Evolutionary conservation across 805 yeast genomes (phyloP).

Genomic region (Teunomyces panamensis): DNA sequence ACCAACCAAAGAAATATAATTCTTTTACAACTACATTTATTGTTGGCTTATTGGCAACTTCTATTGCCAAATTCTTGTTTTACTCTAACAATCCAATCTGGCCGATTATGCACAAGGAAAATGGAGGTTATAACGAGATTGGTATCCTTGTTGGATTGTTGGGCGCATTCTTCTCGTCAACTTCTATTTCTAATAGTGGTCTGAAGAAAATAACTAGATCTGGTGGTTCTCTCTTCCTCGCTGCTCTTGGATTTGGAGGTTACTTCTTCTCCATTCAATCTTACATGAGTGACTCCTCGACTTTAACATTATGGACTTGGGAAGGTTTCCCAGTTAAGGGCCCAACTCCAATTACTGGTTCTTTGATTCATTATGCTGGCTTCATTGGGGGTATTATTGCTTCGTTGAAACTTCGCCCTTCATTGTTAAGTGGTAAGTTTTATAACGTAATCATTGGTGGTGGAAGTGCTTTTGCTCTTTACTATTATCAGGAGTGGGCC

Average conservation of each 20-base stretch:
- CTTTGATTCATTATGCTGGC: slow-evolving; percentile 59
- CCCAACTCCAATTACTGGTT: slow-evolving; percentile 85
- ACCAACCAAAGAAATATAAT: slow-evolving; percentile 29
- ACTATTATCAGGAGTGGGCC: slow-evolving; percentile 58
- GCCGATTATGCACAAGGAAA: slow-evolving; percentile 85
- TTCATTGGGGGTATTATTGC: slow-evolving; percentile 51
- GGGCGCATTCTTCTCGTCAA: slow-evolving; percentile 62
- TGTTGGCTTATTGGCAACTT: slow-evolving; percentile 70
- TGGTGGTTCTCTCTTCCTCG: slow-evolving; percentile 47
- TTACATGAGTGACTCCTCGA: slow-evolving; percentile 77
- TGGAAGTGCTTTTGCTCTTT: slow-evolving; percentile 51
- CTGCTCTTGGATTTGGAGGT: slow-evolving; percentile 74
- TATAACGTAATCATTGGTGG: slow-evolving; percentile 43
- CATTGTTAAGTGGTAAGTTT: slow-evolving; percentile 18
- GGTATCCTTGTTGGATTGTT: slow-evolving; percentile 64
- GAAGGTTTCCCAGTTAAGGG: slow-evolving; percentile 86
- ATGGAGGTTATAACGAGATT: slow-evolving; percentile 80
- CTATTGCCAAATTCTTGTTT: slow-evolving; percentile 69
- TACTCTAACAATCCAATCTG: slow-evolving; percentile 92
- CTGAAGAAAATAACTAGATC: slow-evolving; percentile 12
- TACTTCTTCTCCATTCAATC: slow-evolving; percentile 70
- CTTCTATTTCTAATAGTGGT: slow-evolving; percentile 10
- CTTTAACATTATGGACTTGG: slow-evolving; percentile 94
- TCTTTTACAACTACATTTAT: slow-evolving; percentile 57
- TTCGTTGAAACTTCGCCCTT: slow-evolving; percentile 22